Conservation (phyloP, 495 filamentous ascomycete species). For the Hypoxylon lenormandii region DNA sequence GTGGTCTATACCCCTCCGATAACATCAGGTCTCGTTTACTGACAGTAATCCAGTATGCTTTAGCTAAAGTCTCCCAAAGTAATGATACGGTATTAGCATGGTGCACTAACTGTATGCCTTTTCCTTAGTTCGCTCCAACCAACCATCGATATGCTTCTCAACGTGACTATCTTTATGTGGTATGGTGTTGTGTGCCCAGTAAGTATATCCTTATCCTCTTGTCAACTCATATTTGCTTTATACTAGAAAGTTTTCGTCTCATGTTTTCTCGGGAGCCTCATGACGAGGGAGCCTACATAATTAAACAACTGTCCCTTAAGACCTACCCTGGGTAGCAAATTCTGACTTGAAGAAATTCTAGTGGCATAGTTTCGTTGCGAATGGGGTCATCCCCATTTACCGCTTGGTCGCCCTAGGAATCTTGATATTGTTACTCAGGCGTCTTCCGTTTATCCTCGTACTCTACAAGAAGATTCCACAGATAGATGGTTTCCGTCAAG, state of each 20-base stretch:
- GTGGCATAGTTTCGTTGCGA: slow-evolving; percentile 76
- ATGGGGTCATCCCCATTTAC: slow-evolving; percentile 78
- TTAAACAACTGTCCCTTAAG: not conserved
- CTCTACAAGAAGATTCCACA: slow-evolving; percentile 82
- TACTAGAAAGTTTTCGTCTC: not conserved
- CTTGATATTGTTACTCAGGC: slow-evolving; percentile 81
- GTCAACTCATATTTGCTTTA: not conserved
- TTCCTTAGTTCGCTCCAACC: slow-evolving; percentile 75
- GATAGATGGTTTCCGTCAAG: slow-evolving; percentile 71
- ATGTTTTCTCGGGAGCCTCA: not conserved
- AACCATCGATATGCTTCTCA: slow-evolving; percentile 83
- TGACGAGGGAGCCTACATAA: not conserved
- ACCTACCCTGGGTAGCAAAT: not conserved
- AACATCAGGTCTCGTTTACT: slow-evolving; percentile 1
- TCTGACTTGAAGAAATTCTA: slow-evolving; percentile 18
- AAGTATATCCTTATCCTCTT: slow-evolving; percentile 12
- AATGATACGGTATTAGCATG: no score
- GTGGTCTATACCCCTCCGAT: not conserved
- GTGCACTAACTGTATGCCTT: slow-evolving; percentile 13
- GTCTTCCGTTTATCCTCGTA: slow-evolving; percentile 79
- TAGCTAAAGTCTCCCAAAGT: not conserved
- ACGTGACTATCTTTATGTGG: slow-evolving; percentile 87
- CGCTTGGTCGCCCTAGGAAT: slow-evolving; percentile 82
- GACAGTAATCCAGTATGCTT: slow-evolving; percentile 27
- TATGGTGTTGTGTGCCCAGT: slow-evolving; percentile 84